These are phyloP conservation scores for Areca catechu DNA, from an alignment of 176 grass and related monocot genomes.

Conservation along the genomic window DNA sequence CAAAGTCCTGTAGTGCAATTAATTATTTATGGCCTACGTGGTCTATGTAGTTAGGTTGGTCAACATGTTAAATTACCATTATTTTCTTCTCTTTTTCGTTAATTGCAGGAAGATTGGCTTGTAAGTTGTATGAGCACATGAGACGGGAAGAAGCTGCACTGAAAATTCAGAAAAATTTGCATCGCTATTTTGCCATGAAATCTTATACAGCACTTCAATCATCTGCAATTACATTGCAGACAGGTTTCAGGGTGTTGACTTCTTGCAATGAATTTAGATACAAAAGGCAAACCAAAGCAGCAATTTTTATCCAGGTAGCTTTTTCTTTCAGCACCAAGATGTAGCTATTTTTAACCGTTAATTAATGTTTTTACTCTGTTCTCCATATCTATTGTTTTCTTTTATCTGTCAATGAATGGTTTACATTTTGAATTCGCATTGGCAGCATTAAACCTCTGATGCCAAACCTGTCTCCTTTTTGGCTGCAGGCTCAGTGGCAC, in stretches of 20 bases:
- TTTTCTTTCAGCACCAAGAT: constrained; percentile 8
- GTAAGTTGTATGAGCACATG: constrained; percentile 49
- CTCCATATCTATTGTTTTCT: too few relatives aligned
- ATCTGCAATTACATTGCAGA: constrained; percentile 61
- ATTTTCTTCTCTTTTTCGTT: too few relatives aligned
- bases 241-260: constrained; percentile 56
- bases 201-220: constrained; percentile 39
- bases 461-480: background rate
- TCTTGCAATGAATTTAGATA: constrained; percentile 55
- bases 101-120: constrained; percentile 63
- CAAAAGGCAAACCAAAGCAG: constrained; percentile 69
- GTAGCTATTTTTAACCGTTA: constrained; percentile 16
- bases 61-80: too few relatives aligned
- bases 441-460: background rate
- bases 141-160: constrained; percentile 69
- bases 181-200: constrained; percentile 60
- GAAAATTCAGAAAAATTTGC: constrained; percentile 78
- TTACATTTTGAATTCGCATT: too few relatives aligned
- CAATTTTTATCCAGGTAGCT: constrained; percentile 69
- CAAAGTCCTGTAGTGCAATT: too few relatives aligned
- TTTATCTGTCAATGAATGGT: too few relatives aligned
- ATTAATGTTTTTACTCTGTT: background rate
- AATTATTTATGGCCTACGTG: too few relatives aligned
- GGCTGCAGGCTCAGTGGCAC: constrained; percentile 56
- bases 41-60: too few relatives aligned